Percentiles rank a stretch among this genome's conserved stretches.
phyloP scores from a whole-genome alignment of 75 land plant species.

The Azolla pinnata region DNA sequence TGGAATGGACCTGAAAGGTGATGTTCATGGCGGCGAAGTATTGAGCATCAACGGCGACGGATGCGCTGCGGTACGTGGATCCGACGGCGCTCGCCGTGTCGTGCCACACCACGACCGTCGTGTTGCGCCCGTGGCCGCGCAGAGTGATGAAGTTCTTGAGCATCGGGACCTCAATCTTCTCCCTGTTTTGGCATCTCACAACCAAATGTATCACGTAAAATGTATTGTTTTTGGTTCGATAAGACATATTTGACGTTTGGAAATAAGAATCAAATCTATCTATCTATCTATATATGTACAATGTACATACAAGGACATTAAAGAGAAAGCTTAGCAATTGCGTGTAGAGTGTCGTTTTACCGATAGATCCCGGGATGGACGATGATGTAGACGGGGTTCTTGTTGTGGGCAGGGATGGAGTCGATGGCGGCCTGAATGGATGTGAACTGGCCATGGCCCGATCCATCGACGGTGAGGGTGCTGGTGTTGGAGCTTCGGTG shows the following conservation, averaged over 20 bases:
- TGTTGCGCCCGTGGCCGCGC: constrained; percentile 22
- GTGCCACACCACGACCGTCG: constrained; percentile 19
- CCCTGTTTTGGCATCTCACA: too few relatives aligned
- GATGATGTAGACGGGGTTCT: constrained; percentile 54
- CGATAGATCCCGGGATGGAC: constrained; percentile 66
- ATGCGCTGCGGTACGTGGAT: constrained; percentile 22
- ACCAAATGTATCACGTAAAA: too few relatives aligned
- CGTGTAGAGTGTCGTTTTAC: too few relatives aligned
- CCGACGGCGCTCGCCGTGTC: constrained; percentile 27
- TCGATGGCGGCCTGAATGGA: constrained; percentile 67
- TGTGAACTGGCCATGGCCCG: constrained; percentile 56
- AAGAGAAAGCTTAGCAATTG: too few relatives aligned
- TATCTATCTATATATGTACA: background rate
- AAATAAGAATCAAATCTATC: background rate
- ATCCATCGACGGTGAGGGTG: constrained; percentile 44
- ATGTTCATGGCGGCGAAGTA: constrained; percentile 34
- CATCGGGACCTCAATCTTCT: constrained; percentile 26
- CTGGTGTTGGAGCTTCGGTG: constrained; percentile 11
- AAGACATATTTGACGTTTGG: background rate
- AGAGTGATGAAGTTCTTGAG: constrained; percentile 31
- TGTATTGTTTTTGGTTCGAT: too few relatives aligned
- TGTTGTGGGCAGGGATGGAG: constrained; percentile 55
- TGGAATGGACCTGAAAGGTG: constrained; percentile 27
- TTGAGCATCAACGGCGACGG: constrained; percentile 24
- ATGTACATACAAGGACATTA: background rate